Evolutionary conservation across 2,329 filamentous ascomycete genomes (phyloP), one percentile per base, ranked within the genome.

Genomic region (Aspergillus chevalieri): DNA sequence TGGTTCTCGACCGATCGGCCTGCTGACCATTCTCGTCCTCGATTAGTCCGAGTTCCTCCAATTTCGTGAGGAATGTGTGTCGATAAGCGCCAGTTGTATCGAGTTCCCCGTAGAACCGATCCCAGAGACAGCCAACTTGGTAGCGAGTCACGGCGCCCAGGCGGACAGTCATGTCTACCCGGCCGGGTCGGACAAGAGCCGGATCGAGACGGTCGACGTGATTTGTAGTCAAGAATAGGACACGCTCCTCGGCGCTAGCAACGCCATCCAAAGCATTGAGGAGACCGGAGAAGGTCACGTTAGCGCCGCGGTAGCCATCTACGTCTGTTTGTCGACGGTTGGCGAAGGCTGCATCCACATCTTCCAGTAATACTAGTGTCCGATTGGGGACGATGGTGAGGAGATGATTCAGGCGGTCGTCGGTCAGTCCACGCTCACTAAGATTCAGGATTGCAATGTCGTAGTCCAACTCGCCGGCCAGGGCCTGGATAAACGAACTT

Each of bases 201-300:
- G 89, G 86, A 62, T 96, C 90, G 1, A 97, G 79, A 38, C 89
- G 81, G 57, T 96, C 90, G 34, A 95, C 83, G 63, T 96, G 89
- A 63, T 98, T 98, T 17, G 92, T 95, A 2, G 93, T 98, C 54
- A 95, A 77, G 69, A 98, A 95, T 1, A 94, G 84, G 54, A 98
- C 87, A 47, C 93, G 82, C 73, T 97, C 92, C 66, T 97, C 93
- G 10, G 90, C 89, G 46, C 91, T 94, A 6, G 90, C 90, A n/a
- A 97, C 83, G 1, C 93, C 93, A 55, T 98, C 93, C 12, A 92
- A 70, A 0, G 87, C 86, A 61, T 91, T 91, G 34, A 97, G 74
- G 17, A 97, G 74, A 0, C 92, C 92, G 0, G 92, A 97, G 62
- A 96, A 97, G 0, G 93, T 98, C 21, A 96, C 91, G 15, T 87